These are phyloP conservation scores for Coffea humblotiana DNA, from an alignment of 305 asterid genomes.

Conservation along the genomic window DNA sequence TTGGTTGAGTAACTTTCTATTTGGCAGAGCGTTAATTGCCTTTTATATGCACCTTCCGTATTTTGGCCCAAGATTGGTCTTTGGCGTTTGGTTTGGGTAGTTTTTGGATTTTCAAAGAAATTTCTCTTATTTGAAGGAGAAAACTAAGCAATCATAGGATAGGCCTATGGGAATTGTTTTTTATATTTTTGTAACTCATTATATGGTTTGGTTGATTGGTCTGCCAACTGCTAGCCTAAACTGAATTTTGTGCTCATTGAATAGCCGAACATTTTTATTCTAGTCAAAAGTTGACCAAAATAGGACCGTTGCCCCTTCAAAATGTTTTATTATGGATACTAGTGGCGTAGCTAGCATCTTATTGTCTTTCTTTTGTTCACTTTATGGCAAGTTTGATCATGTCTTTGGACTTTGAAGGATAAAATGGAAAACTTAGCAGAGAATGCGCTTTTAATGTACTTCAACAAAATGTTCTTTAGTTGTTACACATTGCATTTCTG, in stretches of 20 bases:
- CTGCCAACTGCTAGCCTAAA: not conserved
- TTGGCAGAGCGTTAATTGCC: conserved; percentile 73
- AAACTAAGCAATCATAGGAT: conserved; percentile 33
- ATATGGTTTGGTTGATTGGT: not conserved
- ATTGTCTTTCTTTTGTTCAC: no score
- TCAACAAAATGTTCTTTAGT: no score
- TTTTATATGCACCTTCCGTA: conserved; percentile 61
- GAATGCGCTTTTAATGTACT: no score
- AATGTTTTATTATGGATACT: no score
- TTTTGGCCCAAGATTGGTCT: conserved; percentile 86
- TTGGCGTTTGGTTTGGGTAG: conserved; percentile 53
- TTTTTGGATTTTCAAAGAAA: conserved; percentile 62
- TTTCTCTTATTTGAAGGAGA: conserved; percentile 40
- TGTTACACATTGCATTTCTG: no score
- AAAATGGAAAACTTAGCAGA: not conserved
- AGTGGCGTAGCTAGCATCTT: no score
- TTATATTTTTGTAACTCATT: not conserved
- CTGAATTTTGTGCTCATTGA: not conserved
- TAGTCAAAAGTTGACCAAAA: not conserved
- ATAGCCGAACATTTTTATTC: no score
- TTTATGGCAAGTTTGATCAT: not conserved
- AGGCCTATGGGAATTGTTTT: not conserved
- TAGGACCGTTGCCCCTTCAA: not conserved
- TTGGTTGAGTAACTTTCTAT: conserved; percentile 76
- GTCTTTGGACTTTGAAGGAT: not conserved